phyloP scores from a whole-genome alignment of 2,329 filamentous ascomycete species.

The Ceratocystis cubensis region DNA sequence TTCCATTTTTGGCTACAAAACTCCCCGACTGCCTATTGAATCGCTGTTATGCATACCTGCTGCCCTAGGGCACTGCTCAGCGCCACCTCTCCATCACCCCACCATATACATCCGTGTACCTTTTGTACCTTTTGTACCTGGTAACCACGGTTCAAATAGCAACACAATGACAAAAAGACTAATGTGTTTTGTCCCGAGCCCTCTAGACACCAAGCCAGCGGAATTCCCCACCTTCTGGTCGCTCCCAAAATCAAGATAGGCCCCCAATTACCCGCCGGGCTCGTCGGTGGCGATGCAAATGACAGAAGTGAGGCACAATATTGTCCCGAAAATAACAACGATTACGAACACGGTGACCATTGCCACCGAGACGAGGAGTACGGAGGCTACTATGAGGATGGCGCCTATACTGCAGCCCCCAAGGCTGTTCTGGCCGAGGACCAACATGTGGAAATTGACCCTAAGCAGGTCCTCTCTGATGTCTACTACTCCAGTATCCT shows the following conservation, averaged over 20 bases:
- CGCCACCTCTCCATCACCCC: too few species aligned
- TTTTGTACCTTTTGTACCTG: too few species aligned
- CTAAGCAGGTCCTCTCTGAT: conserved; percentile 40
- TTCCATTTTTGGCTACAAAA: not conserved
- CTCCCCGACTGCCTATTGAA: not conserved
- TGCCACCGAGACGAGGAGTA: conserved; percentile 26
- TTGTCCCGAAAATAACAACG: conserved; percentile 24
- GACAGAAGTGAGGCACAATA: not conserved
- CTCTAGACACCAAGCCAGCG: conserved; percentile 58
- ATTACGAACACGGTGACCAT: conserved; percentile 22
- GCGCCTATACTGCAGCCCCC: conserved; percentile 59
- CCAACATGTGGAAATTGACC: conserved; percentile 26
- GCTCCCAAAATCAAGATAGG: conserved; percentile 41
- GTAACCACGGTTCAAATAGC: too few species aligned
- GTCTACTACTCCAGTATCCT: conserved; percentile 57
- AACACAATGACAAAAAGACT: conserved; percentile 26
- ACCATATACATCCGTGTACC: too few species aligned
- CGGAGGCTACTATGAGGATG: conserved; percentile 62
- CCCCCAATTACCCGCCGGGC: conserved; percentile 36
- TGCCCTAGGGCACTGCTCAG: too few species aligned
- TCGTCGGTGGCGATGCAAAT: not conserved
- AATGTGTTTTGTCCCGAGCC: conserved; percentile 36
- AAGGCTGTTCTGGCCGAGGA: conserved; percentile 27
- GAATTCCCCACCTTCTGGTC: conserved; percentile 58
- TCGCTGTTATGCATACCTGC: too few species aligned